Percentiles rank a stretch among this genome's conserved stretches.
phyloP scores from a whole-genome alignment of 768 basidiomycete genomes.

The Nidula microcarpa region DNA sequence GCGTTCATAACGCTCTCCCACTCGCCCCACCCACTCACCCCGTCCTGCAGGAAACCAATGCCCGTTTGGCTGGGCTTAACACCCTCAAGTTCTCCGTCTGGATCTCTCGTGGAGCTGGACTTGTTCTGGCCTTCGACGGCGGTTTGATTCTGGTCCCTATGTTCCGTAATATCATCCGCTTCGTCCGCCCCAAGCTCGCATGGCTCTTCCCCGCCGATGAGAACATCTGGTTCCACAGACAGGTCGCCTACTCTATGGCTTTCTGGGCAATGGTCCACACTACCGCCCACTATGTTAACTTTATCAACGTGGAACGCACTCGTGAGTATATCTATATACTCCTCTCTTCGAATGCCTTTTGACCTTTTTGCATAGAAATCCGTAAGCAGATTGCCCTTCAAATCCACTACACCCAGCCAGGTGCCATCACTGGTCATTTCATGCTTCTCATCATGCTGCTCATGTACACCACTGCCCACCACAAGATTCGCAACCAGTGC shows the following conservation, averaged over 20 bases:
- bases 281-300: slow-evolving; percentile 92
- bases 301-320: slow-evolving; percentile 85
- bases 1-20: slow-evolving; percentile 9
- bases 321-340: slow-evolving; percentile 45
- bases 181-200: slow-evolving; percentile 75
- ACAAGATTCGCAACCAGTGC: slow-evolving; percentile 82
- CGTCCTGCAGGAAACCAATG: slow-evolving; percentile 49
- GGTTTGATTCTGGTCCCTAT: slow-evolving; percentile 85
- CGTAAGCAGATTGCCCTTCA: slow-evolving; percentile 72
- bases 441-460: slow-evolving; percentile 93
- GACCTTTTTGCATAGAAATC: slow-evolving; percentile 51
- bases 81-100: slow-evolving; percentile 81
- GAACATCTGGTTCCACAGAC: slow-evolving; percentile 94
- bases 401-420: slow-evolving; percentile 86
- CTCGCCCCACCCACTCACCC: slow-evolving; percentile 2
- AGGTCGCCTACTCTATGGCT: slow-evolving; percentile 91
- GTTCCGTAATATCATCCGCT: slow-evolving; percentile 83
- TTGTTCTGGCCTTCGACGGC: slow-evolving; percentile 85
- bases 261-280: slow-evolving; percentile 94
- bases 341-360: background rate
- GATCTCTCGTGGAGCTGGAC: slow-evolving; percentile 87
- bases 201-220: slow-evolving; percentile 91
- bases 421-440: slow-evolving; percentile 93
- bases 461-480: slow-evolving; percentile 90
- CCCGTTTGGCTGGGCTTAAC: slow-evolving; percentile 71